Base-by-base conservation (phyloP, 805 yeast species). In the Hanseniaspora mollemarum region DNA sequence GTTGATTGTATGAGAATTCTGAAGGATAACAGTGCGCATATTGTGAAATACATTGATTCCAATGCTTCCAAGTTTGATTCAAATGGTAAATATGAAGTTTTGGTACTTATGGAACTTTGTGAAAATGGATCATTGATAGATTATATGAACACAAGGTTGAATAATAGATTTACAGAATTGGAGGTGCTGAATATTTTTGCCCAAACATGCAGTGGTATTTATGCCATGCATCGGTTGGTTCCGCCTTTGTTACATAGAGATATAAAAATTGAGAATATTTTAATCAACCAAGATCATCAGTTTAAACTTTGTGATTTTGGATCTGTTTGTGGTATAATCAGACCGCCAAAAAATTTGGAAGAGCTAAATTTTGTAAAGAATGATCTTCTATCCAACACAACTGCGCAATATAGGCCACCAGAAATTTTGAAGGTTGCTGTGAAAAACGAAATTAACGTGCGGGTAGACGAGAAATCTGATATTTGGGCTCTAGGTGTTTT, bases 1-100 rank as follows among this genome's bases (percentile, higher is more conserved):
- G 98, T 92, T 15, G 97, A 92, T 62, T 94, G 96, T 12, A 90
- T 92, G 97, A 84, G 86, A 66, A 72, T 95, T 25, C 71, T 92
- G 31, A 71, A 80, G 54, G 95, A 94, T 8, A 76, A 83, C 56
- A 40, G 41, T 19, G 74, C 75, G 42, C 80, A 81, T 61, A 79
- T 92, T 54, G 98, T 92, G 1, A 80, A 86, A 2, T 92, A 92
- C 64, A 84, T 87, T 48, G 98, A 92, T 64, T 86, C 96, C 2
- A 96, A 92, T 67, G 98, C 98, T 6, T 79, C 94, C 12, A 73
- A 94, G 58, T 68, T 82, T 65, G 53, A 67, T 22, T 53, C 59
- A n/a, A 62, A 62, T 18, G 85, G 83, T 13, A 71, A 71, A 46
- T 84, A 83, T 58, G 94, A 83, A 62, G 94, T 84, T 44, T 80